Evolutionary conservation across 164 flowering plant species (phyloP).

Genomic region (Brasenia schreberi): DNA sequence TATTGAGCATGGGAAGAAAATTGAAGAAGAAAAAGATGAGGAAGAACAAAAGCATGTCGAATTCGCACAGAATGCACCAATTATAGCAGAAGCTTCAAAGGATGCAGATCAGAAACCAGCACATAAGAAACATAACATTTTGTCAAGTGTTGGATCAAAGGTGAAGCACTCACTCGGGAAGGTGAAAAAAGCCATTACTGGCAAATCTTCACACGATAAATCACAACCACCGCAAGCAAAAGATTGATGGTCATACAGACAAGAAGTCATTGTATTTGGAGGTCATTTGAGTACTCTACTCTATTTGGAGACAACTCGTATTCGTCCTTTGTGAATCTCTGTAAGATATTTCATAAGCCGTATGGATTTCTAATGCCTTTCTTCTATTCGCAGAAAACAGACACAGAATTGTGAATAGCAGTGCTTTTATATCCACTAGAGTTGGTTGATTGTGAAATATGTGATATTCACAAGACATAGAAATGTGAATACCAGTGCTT

Average conservation of each 20-base stretch:
- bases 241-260: slow-evolving; percentile 2
- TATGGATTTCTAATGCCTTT: too few relatives aligned
- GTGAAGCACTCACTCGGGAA: slow-evolving; percentile 80
- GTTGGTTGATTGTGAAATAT: too few relatives aligned
- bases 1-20: slow-evolving; percentile 22
- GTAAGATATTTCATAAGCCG: too few relatives aligned
- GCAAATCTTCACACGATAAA: slow-evolving; percentile 56
- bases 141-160: slow-evolving; percentile 84
- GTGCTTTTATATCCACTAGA: too few relatives aligned
- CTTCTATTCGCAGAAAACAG: too few relatives aligned
- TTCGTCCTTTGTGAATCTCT: too few relatives aligned
- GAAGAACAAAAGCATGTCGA: slow-evolving; percentile 21
- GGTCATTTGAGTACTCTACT: too few relatives aligned
- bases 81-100: slow-evolving; percentile 44
- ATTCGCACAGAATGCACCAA: slow-evolving; percentile 34
- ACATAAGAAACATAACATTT: slow-evolving; percentile 55
- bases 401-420: too few relatives aligned
- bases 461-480: too few relatives aligned
- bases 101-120: slow-evolving; percentile 34
- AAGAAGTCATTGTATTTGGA: too few relatives aligned
- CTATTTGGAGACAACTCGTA: too few relatives aligned
- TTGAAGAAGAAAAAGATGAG: slow-evolving; percentile 22
- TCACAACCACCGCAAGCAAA: slow-evolving; percentile 28
- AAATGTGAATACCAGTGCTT: too few relatives aligned
- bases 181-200: slow-evolving; percentile 77